These are phyloP conservation scores for Atkinsonella texensis DNA, from an alignment of 2,329 filamentous ascomycete genomes.

Conservation along the genomic window DNA sequence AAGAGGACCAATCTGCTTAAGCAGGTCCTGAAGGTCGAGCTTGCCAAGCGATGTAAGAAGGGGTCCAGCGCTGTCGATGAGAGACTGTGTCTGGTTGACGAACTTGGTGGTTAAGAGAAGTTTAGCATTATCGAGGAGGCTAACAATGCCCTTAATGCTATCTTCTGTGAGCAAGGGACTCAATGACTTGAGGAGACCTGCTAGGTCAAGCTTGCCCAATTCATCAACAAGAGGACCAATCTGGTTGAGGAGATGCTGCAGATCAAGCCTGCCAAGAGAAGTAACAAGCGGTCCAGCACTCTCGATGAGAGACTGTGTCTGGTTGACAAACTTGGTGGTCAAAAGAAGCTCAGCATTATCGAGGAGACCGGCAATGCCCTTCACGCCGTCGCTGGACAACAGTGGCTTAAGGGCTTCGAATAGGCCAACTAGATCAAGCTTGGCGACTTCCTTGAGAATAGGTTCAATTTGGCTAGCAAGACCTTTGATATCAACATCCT, in stretches of 20 bases:
- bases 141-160: constrained; percentile 12
- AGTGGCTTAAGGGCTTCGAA: constrained; percentile 9
- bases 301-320: constrained; percentile 16
- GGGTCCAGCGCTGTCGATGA: constrained; percentile 17
- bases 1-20: constrained; percentile 21
- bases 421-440: constrained; percentile 4
- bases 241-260: constrained; percentile 18
- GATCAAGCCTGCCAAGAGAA: constrained; percentile 21
- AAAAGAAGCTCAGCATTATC: constrained; percentile 20
- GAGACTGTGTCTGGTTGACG: constrained; percentile 18
- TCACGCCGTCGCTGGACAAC: constrained; percentile 12
- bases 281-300: constrained; percentile 20
- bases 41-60: constrained; percentile 21
- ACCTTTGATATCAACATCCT: constrained; percentile 17
- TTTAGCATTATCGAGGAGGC: constrained; percentile 20
- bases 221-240: constrained; percentile 19
- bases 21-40: constrained; percentile 19
- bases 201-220: constrained; percentile 13
- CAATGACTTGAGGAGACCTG: constrained; percentile 16
- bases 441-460: constrained; percentile 13
- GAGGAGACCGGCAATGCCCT: constrained; percentile 15
- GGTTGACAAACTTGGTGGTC: constrained; percentile 19
- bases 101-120: constrained; percentile 19
- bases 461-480: constrained; percentile 13
- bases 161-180: constrained; percentile 18